Conservation (phyloP, 495 filamentous ascomycete genomes). For the Annulohypoxylon moriforme region DNA sequence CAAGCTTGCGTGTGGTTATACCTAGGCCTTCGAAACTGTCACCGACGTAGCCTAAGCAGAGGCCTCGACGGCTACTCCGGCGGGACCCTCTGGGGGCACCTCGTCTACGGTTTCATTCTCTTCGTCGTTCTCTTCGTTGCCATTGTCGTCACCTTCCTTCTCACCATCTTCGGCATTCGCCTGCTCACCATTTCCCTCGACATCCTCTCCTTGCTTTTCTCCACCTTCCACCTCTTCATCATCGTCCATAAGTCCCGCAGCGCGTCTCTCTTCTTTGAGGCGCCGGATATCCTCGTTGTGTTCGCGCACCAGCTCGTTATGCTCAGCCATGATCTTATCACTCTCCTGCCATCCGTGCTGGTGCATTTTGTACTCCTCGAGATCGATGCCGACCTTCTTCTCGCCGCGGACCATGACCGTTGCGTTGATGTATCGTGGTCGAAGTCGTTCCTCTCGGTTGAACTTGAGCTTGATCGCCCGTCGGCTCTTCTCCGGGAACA, state of each 20-base stretch:
- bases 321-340: constrained; percentile 77
- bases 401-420: constrained; percentile 68
- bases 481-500: constrained; percentile 81
- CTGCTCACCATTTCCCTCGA: no score
- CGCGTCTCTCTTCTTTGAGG: constrained; percentile 54
- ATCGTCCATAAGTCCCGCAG: constrained; percentile 48
- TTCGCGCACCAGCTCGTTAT: constrained; percentile 71
- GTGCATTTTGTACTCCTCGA: constrained; percentile 73
- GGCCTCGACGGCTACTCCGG: constrained; percentile 3
- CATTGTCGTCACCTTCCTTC: constrained; percentile 30
- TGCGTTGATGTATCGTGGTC: constrained; percentile 73
- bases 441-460: constrained; percentile 86
- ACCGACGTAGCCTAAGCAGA: neutral
- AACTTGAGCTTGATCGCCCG: constrained; percentile 92
- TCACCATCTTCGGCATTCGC: constrained; percentile 48
- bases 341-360: constrained; percentile 67
- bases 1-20: constrained; percentile 22
- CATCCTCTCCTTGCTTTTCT: no score
- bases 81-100: neutral
- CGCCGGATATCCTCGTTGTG: constrained; percentile 67
- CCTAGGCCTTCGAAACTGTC: neutral
- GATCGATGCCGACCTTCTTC: constrained; percentile 68
- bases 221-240: constrained; percentile 51
- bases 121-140: neutral
- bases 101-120: neutral